These are phyloP conservation scores for Litchi chinensis DNA, from an alignment of 345 rosid species.

Conservation along the genomic window DNA sequence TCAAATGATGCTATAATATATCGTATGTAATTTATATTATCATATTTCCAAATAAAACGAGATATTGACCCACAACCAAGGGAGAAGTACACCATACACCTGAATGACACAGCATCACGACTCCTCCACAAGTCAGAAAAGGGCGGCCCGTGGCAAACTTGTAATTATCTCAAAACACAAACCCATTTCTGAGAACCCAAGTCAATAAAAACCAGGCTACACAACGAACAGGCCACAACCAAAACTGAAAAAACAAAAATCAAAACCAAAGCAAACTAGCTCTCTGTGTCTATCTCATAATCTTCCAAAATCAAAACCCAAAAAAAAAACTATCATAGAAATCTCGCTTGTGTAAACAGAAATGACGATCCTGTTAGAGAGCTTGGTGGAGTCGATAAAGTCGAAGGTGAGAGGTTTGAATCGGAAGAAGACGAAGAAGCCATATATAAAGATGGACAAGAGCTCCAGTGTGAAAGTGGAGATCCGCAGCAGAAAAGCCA, in stretches of 20 bases:
- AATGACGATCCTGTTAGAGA: conserved; percentile 78
- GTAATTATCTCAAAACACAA: conserved; percentile 26
- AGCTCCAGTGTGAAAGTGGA: conserved; percentile 93
- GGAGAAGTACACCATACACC: too few relatives aligned
- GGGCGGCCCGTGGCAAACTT: conserved; percentile 27
- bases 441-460: conserved; percentile 88
- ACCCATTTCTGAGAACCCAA: background rate
- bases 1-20: too few relatives aligned
- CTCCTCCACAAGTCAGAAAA: background rate
- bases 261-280: background rate
- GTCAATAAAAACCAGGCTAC: conserved; percentile 6
- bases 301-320: background rate
- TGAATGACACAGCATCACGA: background rate
- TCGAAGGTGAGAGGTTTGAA: conserved; percentile 70
- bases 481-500: conserved; percentile 90
- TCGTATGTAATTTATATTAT: too few relatives aligned
- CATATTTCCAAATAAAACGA: too few relatives aligned
- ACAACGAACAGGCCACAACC: background rate
- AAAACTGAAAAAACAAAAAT: background rate
- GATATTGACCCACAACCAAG: too few relatives aligned
- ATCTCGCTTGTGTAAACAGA: background rate
- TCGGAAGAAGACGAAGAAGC: conserved; percentile 56
- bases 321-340: too few relatives aligned
- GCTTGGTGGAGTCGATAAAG: conserved; percentile 79
- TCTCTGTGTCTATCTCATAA: too few relatives aligned